phyloP scores from a whole-genome alignment of 768 basidiomycete genomes.

The Termitomyces eurrhizus region DNA sequence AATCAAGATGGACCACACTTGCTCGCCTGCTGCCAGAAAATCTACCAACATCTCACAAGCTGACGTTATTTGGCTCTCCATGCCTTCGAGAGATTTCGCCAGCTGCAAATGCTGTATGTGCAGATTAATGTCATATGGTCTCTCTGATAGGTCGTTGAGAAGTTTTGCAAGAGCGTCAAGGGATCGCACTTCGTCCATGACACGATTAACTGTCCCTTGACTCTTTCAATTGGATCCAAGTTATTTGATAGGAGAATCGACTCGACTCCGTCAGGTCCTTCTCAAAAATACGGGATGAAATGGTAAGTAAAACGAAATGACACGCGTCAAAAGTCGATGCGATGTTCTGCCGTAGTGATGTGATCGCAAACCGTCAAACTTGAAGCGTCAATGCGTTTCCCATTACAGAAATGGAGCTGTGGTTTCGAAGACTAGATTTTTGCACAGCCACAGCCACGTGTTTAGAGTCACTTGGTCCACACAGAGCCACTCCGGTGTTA shows the following conservation, averaged over 20 bases:
- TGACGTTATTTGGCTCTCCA: slow-evolving; percentile 53
- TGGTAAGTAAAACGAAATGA: slow-evolving; percentile 21
- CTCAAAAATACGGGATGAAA: slow-evolving; percentile 23
- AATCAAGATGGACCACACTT: slow-evolving; percentile 73
- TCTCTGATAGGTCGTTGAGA: slow-evolving; percentile 53
- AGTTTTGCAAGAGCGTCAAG: slow-evolving; percentile 62
- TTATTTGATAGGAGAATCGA: neutral
- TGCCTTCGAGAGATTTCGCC: slow-evolving; percentile 48
- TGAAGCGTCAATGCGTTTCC: neutral
- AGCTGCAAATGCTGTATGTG: slow-evolving; percentile 69
- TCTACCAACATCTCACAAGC: slow-evolving; percentile 67
- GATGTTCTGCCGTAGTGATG: neutral
- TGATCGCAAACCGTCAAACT: neutral
- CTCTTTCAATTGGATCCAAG: neutral
- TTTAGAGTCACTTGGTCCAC: too few relatives aligned
- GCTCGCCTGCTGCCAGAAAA: slow-evolving; percentile 60
- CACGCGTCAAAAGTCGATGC: neutral
- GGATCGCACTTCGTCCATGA: slow-evolving; percentile 55
- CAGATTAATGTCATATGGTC: slow-evolving; percentile 56
- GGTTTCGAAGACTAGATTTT: too few relatives aligned
- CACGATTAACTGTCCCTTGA: neutral
- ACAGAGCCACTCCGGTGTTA: too few relatives aligned
- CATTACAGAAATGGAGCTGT: too few relatives aligned
- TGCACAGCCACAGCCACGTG: too few relatives aligned
- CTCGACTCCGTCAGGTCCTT: neutral